Conservation (phyloP, 2,329 filamentous ascomycete species). For the Cercospora janseana region DNA sequence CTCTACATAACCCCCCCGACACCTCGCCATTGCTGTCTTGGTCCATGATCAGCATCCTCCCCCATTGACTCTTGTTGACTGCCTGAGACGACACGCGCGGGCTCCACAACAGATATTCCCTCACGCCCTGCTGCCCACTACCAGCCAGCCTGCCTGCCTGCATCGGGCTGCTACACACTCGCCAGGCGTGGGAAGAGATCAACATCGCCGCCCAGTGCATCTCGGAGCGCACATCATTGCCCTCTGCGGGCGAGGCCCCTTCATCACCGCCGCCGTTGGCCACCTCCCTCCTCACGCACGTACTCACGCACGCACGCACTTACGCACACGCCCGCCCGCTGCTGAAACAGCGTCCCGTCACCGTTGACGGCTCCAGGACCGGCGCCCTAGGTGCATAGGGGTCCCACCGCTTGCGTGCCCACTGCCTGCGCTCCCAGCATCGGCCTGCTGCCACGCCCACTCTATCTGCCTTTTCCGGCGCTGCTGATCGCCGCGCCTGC, state of each 20-base stretch:
- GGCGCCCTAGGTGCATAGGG: constrained; percentile 30
- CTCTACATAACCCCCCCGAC: constrained; percentile 8
- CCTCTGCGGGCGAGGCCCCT: background rate
- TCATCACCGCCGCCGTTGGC: no score
- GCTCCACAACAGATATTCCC: constrained; percentile 21
- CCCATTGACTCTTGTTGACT: background rate
- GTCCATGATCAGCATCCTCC: constrained; percentile 14
- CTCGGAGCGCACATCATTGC: constrained; percentile 21
- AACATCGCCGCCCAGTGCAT: constrained; percentile 2
- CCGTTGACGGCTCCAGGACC: constrained; percentile 23
- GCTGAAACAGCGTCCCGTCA: constrained; percentile 27
- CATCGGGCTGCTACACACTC: constrained; percentile 16
- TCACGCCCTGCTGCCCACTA: constrained; percentile 12
- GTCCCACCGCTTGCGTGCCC: no score
- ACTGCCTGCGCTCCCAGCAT: background rate
- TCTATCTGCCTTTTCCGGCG: background rate
- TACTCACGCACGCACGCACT: constrained; percentile 5
- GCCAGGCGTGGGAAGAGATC: constrained; percentile 10
- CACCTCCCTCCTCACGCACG: constrained; percentile 16
- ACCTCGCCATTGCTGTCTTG: constrained; percentile 11
- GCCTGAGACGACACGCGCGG: background rate
- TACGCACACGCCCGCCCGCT: constrained; percentile 2
- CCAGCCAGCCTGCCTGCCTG: constrained; percentile 7
- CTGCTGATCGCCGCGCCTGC: background rate
- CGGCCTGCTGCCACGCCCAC: background rate